A percentile compares a stretch with the other conserved stretches of the same genome.
phyloP scores from a whole-genome alignment of 2,329 filamentous ascomycete genomes.

The Aspergillus texensis region DNA sequence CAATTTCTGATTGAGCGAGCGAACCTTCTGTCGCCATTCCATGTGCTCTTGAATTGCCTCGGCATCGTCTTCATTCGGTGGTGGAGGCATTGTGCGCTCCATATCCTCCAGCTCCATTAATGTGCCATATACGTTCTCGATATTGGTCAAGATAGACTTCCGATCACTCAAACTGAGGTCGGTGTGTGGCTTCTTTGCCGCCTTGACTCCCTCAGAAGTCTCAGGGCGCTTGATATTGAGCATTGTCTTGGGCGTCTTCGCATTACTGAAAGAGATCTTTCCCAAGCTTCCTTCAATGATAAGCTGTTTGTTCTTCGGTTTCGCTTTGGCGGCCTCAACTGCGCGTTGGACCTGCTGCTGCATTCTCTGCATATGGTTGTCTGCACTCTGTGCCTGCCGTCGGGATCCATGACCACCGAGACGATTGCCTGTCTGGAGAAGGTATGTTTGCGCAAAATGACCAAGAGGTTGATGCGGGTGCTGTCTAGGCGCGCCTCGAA shows the following conservation, averaged over 20 bases:
- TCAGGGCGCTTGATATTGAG: constrained; percentile 93
- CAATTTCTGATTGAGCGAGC: constrained; percentile 74
- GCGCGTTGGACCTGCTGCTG: constrained; percentile 97
- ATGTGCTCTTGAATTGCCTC: constrained; percentile 73
- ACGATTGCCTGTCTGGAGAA: constrained; percentile 90
- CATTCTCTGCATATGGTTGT: constrained; percentile 99
- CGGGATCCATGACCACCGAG: constrained; percentile 67
- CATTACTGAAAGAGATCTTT: constrained; percentile 98
- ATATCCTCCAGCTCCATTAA: constrained; percentile 95
- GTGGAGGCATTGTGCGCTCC: constrained; percentile 76
- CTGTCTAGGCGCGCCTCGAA: constrained; percentile 84
- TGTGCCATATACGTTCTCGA: constrained; percentile 83
- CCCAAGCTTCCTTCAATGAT: constrained; percentile 95
- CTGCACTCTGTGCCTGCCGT: constrained; percentile 77
- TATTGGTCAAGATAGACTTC: constrained; percentile 80
- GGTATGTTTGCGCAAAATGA: constrained; percentile 96
- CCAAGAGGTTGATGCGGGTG: constrained; percentile 91
- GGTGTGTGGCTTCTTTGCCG: constrained; percentile 50
- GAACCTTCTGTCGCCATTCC: constrained; percentile 74
- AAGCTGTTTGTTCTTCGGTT: constrained; percentile 95
- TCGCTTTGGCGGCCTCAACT: constrained; percentile 94
- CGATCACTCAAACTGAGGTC: constrained; percentile 68
- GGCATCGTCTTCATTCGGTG: constrained; percentile 65
- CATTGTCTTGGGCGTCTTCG: constrained; percentile 92
- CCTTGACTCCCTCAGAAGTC: constrained; percentile 60